A percentile compares a stretch with the other conserved stretches of the same genome.
These are phyloP conservation scores for Vitrella brassicaformis DNA, from an alignment of 73 alveolate species.

Conservation along the genomic window DNA sequence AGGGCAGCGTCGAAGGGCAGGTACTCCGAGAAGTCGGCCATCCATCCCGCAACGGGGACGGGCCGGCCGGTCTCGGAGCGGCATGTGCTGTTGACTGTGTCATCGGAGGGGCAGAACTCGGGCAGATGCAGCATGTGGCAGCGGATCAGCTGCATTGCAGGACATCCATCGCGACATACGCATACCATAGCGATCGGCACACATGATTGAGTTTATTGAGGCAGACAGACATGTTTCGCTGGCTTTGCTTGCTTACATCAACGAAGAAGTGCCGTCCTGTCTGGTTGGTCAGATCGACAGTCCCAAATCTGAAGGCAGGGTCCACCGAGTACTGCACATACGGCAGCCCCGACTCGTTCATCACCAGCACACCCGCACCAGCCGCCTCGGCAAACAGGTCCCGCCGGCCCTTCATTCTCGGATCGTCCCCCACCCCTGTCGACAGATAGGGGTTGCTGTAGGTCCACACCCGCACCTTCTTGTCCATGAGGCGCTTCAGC, in stretches of 20 bases:
- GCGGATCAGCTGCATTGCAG: neutral
- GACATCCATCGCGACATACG: no score
- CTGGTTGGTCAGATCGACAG: neutral
- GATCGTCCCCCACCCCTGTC: no score
- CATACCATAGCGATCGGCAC: no score
- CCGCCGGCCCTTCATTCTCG: no score
- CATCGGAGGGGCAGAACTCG: neutral
- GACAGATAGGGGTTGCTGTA: neutral
- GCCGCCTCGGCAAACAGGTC: no score
- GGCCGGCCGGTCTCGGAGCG: no score
- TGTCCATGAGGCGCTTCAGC: neutral
- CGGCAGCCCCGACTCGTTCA: no score
- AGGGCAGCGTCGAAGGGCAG: constrained; percentile 17
- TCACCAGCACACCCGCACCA: no score
- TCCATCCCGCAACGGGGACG: constrained; percentile 45
- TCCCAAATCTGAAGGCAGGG: neutral
- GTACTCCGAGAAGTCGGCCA: constrained; percentile 45
- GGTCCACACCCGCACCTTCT: neutral
- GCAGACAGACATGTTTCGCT: neutral
- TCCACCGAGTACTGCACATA: no score
- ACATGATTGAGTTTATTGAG: no score
- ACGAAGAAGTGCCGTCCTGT: neutral
- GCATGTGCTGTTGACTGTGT: no score
- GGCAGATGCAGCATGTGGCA: neutral
- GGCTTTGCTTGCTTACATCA: neutral